Evolutionary conservation across 306 rosid species (phyloP).

Genomic region (Potentilla sterilis): DNA sequence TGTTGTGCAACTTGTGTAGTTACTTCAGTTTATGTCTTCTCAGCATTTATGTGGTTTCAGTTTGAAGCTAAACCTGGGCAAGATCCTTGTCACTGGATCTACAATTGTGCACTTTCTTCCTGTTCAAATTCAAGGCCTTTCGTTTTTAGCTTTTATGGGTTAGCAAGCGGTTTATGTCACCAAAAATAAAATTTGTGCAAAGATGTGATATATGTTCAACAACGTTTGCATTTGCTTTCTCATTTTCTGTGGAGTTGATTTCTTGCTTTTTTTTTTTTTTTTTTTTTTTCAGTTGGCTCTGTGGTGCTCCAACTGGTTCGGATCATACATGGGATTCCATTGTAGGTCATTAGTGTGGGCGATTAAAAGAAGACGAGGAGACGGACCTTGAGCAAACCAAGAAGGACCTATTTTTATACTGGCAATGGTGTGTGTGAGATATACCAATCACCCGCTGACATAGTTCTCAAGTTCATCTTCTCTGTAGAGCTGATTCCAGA

Average conservation of each 20-base stretch:
- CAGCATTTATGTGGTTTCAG: neutral
- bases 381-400: slow-evolving; percentile 22
- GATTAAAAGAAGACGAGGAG: slow-evolving; percentile 28
- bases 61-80: neutral
- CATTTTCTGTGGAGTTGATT: neutral
- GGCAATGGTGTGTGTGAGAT: no score
- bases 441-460: no score
- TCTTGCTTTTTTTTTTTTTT: neutral
- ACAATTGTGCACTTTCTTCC: neutral
- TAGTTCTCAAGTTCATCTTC: no score
- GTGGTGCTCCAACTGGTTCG: slow-evolving; percentile 35
- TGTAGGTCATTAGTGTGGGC: slow-evolving; percentile 35
- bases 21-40: neutral
- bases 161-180: neutral
- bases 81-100: slow-evolving; percentile 6
- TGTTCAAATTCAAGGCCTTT: neutral
- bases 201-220: neutral
- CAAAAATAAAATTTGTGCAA: neutral
- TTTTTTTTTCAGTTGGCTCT: slow-evolving; percentile 37
- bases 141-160: neutral
- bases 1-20: neutral
- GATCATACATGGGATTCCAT: slow-evolving; percentile 25
- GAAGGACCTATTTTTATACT: slow-evolving; percentile 26
- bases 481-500: no score
- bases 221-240: neutral